Evolutionary conservation across 257 asterid species (phyloP).

Genomic region (Misopates orontium): DNA sequence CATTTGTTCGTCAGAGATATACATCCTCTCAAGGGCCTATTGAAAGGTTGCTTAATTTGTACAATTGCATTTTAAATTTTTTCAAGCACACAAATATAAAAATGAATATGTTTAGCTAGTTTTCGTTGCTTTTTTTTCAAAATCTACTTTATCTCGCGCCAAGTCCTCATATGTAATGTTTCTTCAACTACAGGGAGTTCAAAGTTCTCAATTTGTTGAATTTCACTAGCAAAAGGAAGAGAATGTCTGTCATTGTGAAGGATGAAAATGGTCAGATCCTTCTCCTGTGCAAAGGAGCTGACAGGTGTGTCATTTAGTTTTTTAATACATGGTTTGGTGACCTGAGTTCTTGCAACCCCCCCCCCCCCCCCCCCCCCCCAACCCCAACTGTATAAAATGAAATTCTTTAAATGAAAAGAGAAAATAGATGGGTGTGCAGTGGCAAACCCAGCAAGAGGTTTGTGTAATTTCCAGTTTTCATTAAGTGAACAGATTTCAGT

Average conservation of each 20-base stretch:
- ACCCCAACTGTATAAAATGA: neutral
- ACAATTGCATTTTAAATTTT: too few relatives aligned
- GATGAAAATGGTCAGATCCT: slow-evolving; percentile 77
- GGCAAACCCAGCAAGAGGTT: neutral
- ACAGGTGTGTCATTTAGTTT: slow-evolving; percentile 52
- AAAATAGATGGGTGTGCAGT: slow-evolving; percentile 4
- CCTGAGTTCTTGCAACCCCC: neutral
- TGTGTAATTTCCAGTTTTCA: slow-evolving; percentile 2
- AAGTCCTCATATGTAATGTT: slow-evolving; percentile 11
- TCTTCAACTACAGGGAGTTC: slow-evolving; percentile 66
- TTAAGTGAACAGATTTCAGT: neutral
- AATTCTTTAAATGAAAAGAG: neutral
- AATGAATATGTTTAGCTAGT: slow-evolving; percentile 14
- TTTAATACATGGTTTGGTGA: neutral
- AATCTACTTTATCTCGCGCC: slow-evolving; percentile 7
- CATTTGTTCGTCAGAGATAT: slow-evolving; percentile 68
- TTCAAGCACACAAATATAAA: too few relatives aligned
- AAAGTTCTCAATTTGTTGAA: slow-evolving; percentile 85
- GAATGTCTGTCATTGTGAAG: slow-evolving; percentile 85
- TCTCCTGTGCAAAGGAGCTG: slow-evolving; percentile 96
- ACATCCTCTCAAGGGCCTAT: slow-evolving; percentile 65
- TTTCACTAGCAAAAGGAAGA: slow-evolving; percentile 94
- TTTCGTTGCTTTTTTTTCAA: slow-evolving; percentile 1
- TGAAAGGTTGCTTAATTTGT: slow-evolving; percentile 53
- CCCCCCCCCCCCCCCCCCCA: neutral